These are phyloP conservation scores for Ogataea glucozyma DNA, from an alignment of 805 yeast genomes.

Conservation along the genomic window DNA sequence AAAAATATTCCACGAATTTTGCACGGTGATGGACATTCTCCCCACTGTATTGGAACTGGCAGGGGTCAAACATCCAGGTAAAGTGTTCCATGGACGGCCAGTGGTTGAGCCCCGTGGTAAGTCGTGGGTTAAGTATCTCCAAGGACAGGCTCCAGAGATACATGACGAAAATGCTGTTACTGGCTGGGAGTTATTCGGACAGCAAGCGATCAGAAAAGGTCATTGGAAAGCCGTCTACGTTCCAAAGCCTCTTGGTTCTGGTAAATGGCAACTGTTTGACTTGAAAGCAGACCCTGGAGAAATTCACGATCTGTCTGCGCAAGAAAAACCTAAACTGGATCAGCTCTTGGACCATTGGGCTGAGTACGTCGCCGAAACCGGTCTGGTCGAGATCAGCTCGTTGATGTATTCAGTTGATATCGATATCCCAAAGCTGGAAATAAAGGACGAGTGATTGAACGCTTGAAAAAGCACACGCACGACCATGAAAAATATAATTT, in stretches of 20 bases:
- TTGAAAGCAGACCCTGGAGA: conserved; percentile 48
- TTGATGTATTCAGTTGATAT: neutral
- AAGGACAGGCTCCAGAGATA: conserved; percentile 31
- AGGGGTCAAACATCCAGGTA: conserved; percentile 45
- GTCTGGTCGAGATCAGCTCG: conserved; percentile 38
- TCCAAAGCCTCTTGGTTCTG: conserved; percentile 50
- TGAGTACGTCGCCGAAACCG: conserved; percentile 52
- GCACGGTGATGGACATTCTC: conserved; percentile 60
- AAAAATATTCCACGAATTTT: conserved; percentile 37
- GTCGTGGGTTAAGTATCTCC: conserved; percentile 44
- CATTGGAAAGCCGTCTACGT: conserved; percentile 48
- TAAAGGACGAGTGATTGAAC: too few species aligned
- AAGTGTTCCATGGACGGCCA: conserved; percentile 40
- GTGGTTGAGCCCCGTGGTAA: conserved; percentile 48
- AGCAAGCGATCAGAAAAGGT: conserved; percentile 56
- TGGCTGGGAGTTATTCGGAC: conserved; percentile 62
- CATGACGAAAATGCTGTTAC: conserved; percentile 46
- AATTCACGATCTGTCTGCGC: conserved; percentile 42
- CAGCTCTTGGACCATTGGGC: conserved; percentile 51
- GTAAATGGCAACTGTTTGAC: conserved; percentile 50
- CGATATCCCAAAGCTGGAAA: neutral
- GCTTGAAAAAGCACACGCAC: too few species aligned
- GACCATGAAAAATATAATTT: neutral
- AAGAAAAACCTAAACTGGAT: conserved; percentile 39
- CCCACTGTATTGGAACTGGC: conserved; percentile 58